These are phyloP conservation scores for Kodamaea sagamina DNA, from an alignment of 805 yeast genomes.

Conservation along the genomic window DNA sequence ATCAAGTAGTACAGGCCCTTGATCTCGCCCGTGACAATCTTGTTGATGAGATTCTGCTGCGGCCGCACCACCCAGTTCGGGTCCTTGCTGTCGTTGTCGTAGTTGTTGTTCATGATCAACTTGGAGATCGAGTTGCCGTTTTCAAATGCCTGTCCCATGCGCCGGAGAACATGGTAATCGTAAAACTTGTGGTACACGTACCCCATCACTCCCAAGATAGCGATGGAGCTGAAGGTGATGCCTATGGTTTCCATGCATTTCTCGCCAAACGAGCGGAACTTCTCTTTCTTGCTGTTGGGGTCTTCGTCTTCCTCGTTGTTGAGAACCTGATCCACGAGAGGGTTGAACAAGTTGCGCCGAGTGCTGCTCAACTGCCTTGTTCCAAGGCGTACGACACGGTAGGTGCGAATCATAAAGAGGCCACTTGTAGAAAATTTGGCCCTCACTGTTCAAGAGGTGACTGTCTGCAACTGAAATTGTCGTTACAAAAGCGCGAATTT, in stretches of 20 bases:
- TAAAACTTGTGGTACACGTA: slow-evolving; percentile 66
- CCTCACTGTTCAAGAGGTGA: too few relatives aligned
- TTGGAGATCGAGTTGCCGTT: slow-evolving; percentile 66
- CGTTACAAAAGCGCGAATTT: too few relatives aligned
- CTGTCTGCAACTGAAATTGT: neutral
- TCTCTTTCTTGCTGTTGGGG: slow-evolving; percentile 9
- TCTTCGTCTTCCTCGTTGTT: slow-evolving; percentile 13
- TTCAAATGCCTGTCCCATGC: slow-evolving; percentile 68
- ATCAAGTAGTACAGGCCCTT: slow-evolving; percentile 69
- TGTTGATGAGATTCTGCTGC: slow-evolving; percentile 65
- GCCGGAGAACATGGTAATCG: slow-evolving; percentile 56
- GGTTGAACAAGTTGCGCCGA: slow-evolving; percentile 9
- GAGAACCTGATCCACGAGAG: slow-evolving; percentile 13
- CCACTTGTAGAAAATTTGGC: too few relatives aligned
- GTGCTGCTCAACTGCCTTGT: neutral
- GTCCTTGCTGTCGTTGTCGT: slow-evolving; percentile 32
- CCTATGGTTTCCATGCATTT: slow-evolving; percentile 69
- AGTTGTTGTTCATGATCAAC: slow-evolving; percentile 53
- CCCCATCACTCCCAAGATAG: slow-evolving; percentile 72
- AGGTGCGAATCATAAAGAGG: too few relatives aligned
- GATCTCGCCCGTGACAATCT: slow-evolving; percentile 62
- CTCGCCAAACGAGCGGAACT: slow-evolving; percentile 16
- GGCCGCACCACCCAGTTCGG: slow-evolving; percentile 65
- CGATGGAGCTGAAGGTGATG: slow-evolving; percentile 67
- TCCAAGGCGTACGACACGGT: too few relatives aligned